phyloP scores from a whole-genome alignment of 331 rosid genomes.

The Acacia concinna region DNA sequence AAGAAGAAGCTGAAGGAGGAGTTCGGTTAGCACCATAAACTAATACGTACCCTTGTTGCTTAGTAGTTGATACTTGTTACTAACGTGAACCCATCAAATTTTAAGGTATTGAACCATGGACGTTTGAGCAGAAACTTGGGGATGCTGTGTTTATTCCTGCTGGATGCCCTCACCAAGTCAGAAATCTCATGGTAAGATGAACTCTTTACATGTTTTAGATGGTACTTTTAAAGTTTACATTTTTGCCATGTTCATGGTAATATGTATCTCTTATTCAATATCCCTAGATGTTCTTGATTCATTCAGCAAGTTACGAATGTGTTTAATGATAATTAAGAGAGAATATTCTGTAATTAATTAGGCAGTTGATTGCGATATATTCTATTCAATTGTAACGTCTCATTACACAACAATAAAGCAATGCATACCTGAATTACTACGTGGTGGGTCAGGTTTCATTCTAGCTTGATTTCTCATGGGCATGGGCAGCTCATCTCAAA shows the following conservation, averaged over 20 bases:
- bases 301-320: neutral
- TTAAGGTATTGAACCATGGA: slow-evolving; percentile 90
- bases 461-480: neutral
- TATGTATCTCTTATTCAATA: neutral
- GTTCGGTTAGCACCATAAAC: slow-evolving; percentile 52
- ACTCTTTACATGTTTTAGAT: slow-evolving; percentile 1
- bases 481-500: neutral
- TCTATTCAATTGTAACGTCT: neutral
- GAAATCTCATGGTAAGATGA: slow-evolving; percentile 78
- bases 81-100: neutral
- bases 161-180: slow-evolving; percentile 98
- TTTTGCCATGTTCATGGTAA: neutral
- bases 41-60: neutral
- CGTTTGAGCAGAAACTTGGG: slow-evolving; percentile 81
- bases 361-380: neutral
- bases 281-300: neutral
- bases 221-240: neutral
- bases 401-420: neutral
- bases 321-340: neutral
- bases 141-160: slow-evolving; percentile 98
- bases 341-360: neutral
- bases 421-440: neutral
- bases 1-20: slow-evolving; percentile 73
- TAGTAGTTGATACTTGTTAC: neutral
- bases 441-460: neutral